Base-by-base conservation (phyloP, 257 asterid species). In the Petunia axillaris region DNA sequence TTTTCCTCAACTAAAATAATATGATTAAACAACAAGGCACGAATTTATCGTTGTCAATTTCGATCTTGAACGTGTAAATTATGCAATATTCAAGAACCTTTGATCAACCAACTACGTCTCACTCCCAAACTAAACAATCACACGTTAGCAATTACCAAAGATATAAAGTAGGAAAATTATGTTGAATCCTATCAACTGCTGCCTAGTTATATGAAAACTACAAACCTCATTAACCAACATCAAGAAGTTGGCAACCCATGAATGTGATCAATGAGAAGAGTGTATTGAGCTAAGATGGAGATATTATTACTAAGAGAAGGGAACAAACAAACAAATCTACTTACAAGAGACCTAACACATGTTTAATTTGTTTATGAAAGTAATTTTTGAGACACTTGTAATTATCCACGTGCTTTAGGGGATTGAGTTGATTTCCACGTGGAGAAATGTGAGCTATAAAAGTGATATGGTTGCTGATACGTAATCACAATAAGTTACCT, bases 131-230 rank as follows among this genome's bases (percentile, higher is more conserved):
- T 52, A 52, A 52, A 52, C 15, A 52, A 52, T 52, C 57, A 52
- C 13, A 9, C 55, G 55, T 50, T 1, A 8, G 2, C 2, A 0
- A 9, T 52, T 52, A 9, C 15, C 2, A 9, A 39, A 52, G 11
- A 5, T 52, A 10, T 10, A 52, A 10, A 5, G 15, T 10, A 52
- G 11, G 57, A 1, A 52, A 52, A 10, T 8, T 52, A 1, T 5
- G 81, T 55, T 38, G 77, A 54, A 64, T 55, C 79, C 83, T 36
- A 36, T 38, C 75, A 59, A 65, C 62, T 38, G 0, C 25, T 65
- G 11, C 25, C 25, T 25, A 52, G 5, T 52, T 52, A 10, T 52
- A 15, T 48, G 70, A 43, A 6, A 64, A 59, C 54, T 37, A 76
- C 64, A 35, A 38, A 39, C 5, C 5, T 38, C 60, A 57, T 67